Evolutionary conservation across 2,329 filamentous ascomycete species (phyloP), one percentile per base, ranked within the genome.

Genomic region (Botrytis cinerea): DNA sequence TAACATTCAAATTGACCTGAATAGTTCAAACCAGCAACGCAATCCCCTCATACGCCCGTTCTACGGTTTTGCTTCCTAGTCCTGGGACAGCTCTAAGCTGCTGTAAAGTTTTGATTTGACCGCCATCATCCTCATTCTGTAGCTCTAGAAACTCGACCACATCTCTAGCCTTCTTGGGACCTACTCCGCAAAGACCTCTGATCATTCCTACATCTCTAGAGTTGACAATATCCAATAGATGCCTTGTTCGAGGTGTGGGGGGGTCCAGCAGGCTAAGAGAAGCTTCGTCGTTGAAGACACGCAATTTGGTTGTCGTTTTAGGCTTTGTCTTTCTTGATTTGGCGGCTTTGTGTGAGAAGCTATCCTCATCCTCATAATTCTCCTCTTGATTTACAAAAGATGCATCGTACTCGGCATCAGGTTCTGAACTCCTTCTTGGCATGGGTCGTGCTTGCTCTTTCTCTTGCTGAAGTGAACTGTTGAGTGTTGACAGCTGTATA

Each of bases 211-310:
- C 82, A 75, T 94, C 90, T 67, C 90, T 87, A 32, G 91, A 93
- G 83, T 94, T 94, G 82, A 94, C 88, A 78, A 94, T 91, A 64
- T 88, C 85, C 3, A 94, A 85, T 3, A 94, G 83, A 74, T 88
- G 87, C 75, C 85, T 85, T 10, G 90, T 91, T 5, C 89, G 86
- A 1, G 78, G 79, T 5, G 76, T 79, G 10, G 73, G 77, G 3
- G 76, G 78, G 45, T 82, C 82, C n/a, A 82, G 80, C 12, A 82
- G 83, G 20, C 85, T 84, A 35, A 82, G 80, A 43, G 83, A 82
- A 20, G 82, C 83, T 25, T 85, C 85, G 48, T 81, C 80, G 32
- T 75, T 74, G 57, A 81, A 81, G 18, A 81, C 71, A 25, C 63
- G 66, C 62, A 74, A 77, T 74, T 81, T 84, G 9, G 80, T 75